Evolutionary conservation across 2,329 filamentous ascomycete genomes (phyloP), one percentile per base, ranked within the genome.

Genomic region (Dendryphion nanum): DNA sequence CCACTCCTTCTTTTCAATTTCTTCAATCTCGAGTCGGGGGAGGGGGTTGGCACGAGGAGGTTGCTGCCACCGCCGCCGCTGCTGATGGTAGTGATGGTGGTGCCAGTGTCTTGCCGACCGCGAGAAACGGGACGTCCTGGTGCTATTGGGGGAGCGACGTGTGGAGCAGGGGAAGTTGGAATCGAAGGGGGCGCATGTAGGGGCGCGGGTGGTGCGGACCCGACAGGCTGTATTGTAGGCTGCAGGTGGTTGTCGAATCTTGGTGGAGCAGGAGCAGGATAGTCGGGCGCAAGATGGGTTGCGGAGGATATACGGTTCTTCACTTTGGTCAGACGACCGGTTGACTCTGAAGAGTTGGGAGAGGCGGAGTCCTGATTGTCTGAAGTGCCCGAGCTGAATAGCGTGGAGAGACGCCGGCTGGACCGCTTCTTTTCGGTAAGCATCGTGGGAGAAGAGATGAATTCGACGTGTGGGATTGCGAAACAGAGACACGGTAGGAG

Each of bases 1-100:
- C 46, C 57, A 40, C 61, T 67, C 39, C 53, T 62, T 37, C 64
- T 50, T 46, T 58, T 57, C 35, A 59, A 44, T 41, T 65, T 66
- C 50, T 60, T 62, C 30, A 53, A 33, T 1, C 20, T 33, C 7
- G 31, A 10, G 16, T 45, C 46, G 21, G 56, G 56, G 12, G 43
- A 33, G 1, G 42, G 44, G 13, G 43, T 29, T n/a, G 41, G 36
- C 23, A 26, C 23, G 19, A 40, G 30, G 3, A 31, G 34, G 17
- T 10, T 21, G 2, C 43, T 39, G 13, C 29, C 3, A 2, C 29
- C 29, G 10, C 23, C 23, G n/a, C 10, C 10, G 10, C 23, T 8
- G n/a, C 23, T 26, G 10, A n/a, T 26, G 10, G 23, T 26, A 8
- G 10, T 8, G 23, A 8, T 26, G 10, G 10, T 16, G 12, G 59